Percentiles rank a stretch among this genome's conserved stretches.
Conservation (phyloP, 2,329 filamentous ascomycete genomes). For the Talaromyces sp. region DNA sequence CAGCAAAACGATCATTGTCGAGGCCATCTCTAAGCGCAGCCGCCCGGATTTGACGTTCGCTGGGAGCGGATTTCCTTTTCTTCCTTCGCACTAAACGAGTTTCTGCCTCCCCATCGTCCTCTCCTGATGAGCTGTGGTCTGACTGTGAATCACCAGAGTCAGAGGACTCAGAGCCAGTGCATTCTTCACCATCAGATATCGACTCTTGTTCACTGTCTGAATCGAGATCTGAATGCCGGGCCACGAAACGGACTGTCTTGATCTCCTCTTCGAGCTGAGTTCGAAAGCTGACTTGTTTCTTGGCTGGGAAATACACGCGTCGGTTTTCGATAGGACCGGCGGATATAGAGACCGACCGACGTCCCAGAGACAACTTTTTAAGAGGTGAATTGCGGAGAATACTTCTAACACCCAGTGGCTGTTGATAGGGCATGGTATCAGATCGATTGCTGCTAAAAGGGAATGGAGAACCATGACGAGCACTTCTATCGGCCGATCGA, state of each 20-base stretch:
- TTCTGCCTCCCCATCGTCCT: slow-evolving; percentile 26
- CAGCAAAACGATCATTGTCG: slow-evolving; percentile 35
- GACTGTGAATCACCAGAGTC: slow-evolving; percentile 24
- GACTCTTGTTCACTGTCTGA: slow-evolving; percentile 18
- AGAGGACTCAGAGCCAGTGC: slow-evolving; percentile 21
- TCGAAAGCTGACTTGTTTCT: slow-evolving; percentile 55
- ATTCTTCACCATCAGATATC: slow-evolving; percentile 14
- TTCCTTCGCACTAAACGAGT: slow-evolving; percentile 30
- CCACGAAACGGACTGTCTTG: slow-evolving; percentile 50
- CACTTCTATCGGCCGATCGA: slow-evolving; percentile 22
- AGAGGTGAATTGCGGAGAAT: slow-evolving; percentile 47
- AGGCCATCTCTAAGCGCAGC: slow-evolving; percentile 38
- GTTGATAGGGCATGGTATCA: slow-evolving; percentile 32
- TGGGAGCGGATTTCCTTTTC: slow-evolving; percentile 28
- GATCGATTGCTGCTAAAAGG: slow-evolving; percentile 14
- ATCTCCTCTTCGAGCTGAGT: slow-evolving; percentile 56
- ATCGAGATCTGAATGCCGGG: slow-evolving; percentile 53
- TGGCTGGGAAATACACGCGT: slow-evolving; percentile 43
- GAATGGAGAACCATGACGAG: slow-evolving; percentile 30
- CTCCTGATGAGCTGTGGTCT: slow-evolving; percentile 22
- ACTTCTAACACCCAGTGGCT: slow-evolving; percentile 41
- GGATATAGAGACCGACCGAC: slow-evolving; percentile 34
- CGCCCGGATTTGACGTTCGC: slow-evolving; percentile 36
- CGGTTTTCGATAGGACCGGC: slow-evolving; percentile 12
- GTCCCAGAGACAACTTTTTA: slow-evolving; percentile 22